Percentiles rank a stretch among this genome's conserved stretches.
These are phyloP conservation scores for Fusarium torreyae DNA, from an alignment of 2,329 filamentous ascomycete species.

Conservation along the genomic window DNA sequence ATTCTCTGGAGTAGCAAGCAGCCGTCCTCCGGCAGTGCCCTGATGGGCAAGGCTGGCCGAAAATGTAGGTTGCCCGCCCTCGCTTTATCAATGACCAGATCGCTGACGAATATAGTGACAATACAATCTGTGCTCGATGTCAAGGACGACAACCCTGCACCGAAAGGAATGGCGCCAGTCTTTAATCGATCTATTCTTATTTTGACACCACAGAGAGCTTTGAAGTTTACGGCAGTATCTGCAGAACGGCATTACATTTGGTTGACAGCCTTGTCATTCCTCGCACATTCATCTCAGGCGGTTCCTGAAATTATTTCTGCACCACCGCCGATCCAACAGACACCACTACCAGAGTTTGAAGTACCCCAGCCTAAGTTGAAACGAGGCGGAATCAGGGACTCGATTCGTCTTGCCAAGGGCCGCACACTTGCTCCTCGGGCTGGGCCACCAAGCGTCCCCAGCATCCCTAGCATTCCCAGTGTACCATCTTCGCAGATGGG, in stretches of 20 bases:
- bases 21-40: constrained; percentile 85
- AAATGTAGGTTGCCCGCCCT: constrained; percentile 78
- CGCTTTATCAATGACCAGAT: constrained; percentile 23
- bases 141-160: constrained; percentile 90
- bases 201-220: constrained; percentile 89
- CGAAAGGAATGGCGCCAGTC: constrained; percentile 75
- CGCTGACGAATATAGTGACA: constrained; percentile 73
- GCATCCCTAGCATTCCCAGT: constrained; percentile 61
- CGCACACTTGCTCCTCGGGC: constrained; percentile 61
- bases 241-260: constrained; percentile 93
- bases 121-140: constrained; percentile 98
- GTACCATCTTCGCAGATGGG: constrained; percentile 56
- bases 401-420: constrained; percentile 89
- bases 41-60: constrained; percentile 94
- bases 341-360: constrained; percentile 67
- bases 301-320: constrained; percentile 79
- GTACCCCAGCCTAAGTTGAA: constrained; percentile 63
- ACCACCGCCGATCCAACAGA: constrained; percentile 60
- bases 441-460: constrained; percentile 68
- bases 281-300: constrained; percentile 89
- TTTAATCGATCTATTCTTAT: constrained; percentile 98
- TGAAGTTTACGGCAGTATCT: constrained; percentile 92
- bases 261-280: constrained; percentile 94
- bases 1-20: constrained; percentile 99
- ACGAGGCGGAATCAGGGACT: constrained; percentile 81